Evolutionary conservation across 495 filamentous ascomycete species (phyloP), one percentile per base, ranked within the genome.

Genomic region (Penicillium roqueforti): DNA sequence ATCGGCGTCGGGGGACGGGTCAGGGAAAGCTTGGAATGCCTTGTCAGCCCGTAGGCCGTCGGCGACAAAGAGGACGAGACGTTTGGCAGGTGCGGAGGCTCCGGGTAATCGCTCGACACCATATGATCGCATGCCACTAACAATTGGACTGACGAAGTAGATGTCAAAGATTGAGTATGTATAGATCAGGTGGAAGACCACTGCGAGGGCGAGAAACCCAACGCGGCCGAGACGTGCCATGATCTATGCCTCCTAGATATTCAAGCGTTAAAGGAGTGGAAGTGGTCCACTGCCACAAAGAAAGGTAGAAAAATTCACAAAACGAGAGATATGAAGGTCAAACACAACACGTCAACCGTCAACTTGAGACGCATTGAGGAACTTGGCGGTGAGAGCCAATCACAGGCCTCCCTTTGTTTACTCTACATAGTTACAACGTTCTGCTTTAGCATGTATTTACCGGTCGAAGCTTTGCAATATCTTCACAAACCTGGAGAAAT

Each of bases 111-210:
- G 76, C 41, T 91, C 83, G 37, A 93, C 78, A 31, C 71, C 72
- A 72, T 88, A 92, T 47, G 88, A 79, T 59, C 78, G 82, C 95
- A 99, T 97, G 62, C 95, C 95, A 79, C 83, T 87, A 34, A 97
- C 95, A 59, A 99, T 95, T 16, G 95, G 95, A 65, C 91, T 96
- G 58, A 97, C 90, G 68, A 99, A 99, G 74, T 99, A 99, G 57
- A 97, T 95, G 68, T 97, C 95, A 70, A 99, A 99, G 58, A 99
- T 99, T 31, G 92, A 96, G 62, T 84, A 91, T 55, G 93, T 87
- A 73, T 99, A 99, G 55, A 96, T 83, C 23, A 97, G 67, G 73
- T 99, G 95, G 67, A 99, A 99, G 42, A 93, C 73, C 65, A 97
- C 78, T 62, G 95, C 95, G 65, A 96, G 85, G 68, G 84, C 86